phyloP scores from a whole-genome alignment of 495 filamentous ascomycete genomes.

The Venustampulla echinocandica region DNA sequence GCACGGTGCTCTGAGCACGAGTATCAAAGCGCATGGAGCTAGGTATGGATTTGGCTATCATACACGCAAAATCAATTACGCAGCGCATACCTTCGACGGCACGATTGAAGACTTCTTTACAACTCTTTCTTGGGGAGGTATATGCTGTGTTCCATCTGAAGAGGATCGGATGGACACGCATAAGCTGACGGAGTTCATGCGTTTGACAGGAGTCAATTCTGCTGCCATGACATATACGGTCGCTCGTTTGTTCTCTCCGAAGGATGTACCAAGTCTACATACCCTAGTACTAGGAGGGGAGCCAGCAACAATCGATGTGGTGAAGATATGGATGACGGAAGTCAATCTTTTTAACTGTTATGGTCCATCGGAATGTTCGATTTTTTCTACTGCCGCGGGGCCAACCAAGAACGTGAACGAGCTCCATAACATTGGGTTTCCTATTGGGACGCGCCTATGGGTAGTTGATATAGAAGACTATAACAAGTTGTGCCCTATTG shows the following conservation, averaged over 20 bases:
- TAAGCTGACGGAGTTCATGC: constrained; percentile 23
- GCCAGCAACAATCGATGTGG: background rate
- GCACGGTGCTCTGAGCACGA: constrained; percentile 10
- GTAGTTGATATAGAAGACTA: constrained; percentile 47
- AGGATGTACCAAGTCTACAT: constrained; percentile 35
- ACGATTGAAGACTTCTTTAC: constrained; percentile 81
- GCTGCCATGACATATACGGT: constrained; percentile 36
- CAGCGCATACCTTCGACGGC: constrained; percentile 55
- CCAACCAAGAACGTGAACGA: constrained; percentile 23
- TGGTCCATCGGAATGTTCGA: background rate
- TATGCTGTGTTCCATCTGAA: constrained; percentile 40
- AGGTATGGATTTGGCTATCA: background rate
- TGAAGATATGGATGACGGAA: background rate
- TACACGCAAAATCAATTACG: background rate
- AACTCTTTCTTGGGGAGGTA: constrained; percentile 53
- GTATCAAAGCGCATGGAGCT: background rate
- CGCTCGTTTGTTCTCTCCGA: constrained; percentile 31
- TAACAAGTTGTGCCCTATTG: constrained; percentile 45
- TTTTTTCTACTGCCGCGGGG: background rate
- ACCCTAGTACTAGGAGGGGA: constrained; percentile 45
- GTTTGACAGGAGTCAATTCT: constrained; percentile 29
- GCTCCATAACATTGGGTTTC: constrained; percentile 24
- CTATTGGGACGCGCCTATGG: constrained; percentile 35
- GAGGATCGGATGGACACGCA: constrained; percentile 27
- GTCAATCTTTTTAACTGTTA: background rate